Base-by-base conservation (phyloP, 2,329 filamentous ascomycete species). In the Botrytis cinerea region DNA sequence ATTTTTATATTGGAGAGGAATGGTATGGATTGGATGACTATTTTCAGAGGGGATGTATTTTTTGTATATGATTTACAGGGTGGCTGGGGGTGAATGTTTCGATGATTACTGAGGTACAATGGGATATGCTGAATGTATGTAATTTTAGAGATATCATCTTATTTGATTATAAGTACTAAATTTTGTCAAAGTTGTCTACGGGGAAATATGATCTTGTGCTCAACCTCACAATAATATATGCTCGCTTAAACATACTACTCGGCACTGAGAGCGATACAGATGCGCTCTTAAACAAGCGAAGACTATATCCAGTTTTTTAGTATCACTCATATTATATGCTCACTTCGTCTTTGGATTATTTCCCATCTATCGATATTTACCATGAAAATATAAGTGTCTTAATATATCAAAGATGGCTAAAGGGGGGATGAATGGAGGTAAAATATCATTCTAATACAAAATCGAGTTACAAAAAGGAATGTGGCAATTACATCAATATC, bases 371-470 rank as follows among this genome's bases (percentile, higher is more conserved):
- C 22, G 1, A 0, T 8, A 2, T 16, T 38, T 61, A 38, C 5
- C 20, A 32, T 32, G 32, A 32, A 32, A 32, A 32, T 32, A 6
- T 5, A n/a, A 14, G 48, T 51, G 25, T 4, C n/a, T 51, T n/a
- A n/a, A 3, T 4, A 45, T 45, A 45, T n/a, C 5, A 2, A 6
- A 7, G 25, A n/a, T 12, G n/a, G 48, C 25, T 22, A 10, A 51
- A 51, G 25, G 2, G n/a, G 48, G 22, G 25, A 25, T 25, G 4
- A 2, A 51, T 25, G 2, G 25, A n/a, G 25, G 4, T 7, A 10
- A 0, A 1, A n/a, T n/a, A n/a, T n/a, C 10, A 51, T 4, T n/a
- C 5, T 1, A 10, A 1, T 38, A 1, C 18, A 18, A 9, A n/a
- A 40, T 16, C 25, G 14, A n/a, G n/a, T 1, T 5, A n/a, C 12